Conservation (phyloP, 352 stramenopile species). For the Halophytophthora polymorphica region DNA sequence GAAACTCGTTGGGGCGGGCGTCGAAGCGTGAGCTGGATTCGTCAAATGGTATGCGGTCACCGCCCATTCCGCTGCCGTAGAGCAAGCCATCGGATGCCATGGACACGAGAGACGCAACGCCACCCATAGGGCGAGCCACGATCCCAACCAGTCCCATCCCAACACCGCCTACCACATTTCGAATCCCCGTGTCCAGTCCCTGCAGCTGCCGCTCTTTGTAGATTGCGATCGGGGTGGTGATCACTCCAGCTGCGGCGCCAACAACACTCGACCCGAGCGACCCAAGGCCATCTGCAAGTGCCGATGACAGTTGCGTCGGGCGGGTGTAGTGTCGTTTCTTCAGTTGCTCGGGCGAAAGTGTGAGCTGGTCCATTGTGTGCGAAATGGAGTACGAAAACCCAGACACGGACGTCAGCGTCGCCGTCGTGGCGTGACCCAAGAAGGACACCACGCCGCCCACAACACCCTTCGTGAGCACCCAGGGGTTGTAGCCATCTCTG, state of each 20-base stretch:
- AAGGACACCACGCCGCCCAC: conserved; percentile 68
- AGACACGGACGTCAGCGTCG: conserved; percentile 68
- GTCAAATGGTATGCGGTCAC: conserved; percentile 33
- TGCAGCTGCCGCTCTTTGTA: conserved; percentile 68
- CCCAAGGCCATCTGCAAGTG: conserved; percentile 56
- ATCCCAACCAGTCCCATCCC: conserved; percentile 80
- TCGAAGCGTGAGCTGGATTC: conserved; percentile 34
- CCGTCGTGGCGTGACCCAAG: conserved; percentile 63
- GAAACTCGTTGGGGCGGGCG: conserved; percentile 57
- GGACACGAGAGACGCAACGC: conserved; percentile 72
- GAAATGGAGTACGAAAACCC: conserved; percentile 84
- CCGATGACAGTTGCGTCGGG: conserved; percentile 60
- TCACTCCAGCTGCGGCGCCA: conserved; percentile 66
- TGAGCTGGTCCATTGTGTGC: conserved; percentile 78
- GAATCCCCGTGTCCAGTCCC: conserved; percentile 53
- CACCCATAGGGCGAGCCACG: conserved; percentile 71
- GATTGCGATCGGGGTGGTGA: conserved; percentile 73
- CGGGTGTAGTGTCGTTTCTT: conserved; percentile 61
- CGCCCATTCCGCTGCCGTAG: conserved; percentile 50
- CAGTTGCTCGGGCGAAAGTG: conserved; percentile 56
- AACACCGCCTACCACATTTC: conserved; percentile 66
- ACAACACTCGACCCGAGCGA: conserved; percentile 76
- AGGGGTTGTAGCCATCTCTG: conserved; percentile 75
- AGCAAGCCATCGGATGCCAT: conserved; percentile 75
- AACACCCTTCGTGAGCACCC: conserved; percentile 69